Evolutionary conservation across 306 rosid species (phyloP).

Genomic region (Adenanthera pavonina): DNA sequence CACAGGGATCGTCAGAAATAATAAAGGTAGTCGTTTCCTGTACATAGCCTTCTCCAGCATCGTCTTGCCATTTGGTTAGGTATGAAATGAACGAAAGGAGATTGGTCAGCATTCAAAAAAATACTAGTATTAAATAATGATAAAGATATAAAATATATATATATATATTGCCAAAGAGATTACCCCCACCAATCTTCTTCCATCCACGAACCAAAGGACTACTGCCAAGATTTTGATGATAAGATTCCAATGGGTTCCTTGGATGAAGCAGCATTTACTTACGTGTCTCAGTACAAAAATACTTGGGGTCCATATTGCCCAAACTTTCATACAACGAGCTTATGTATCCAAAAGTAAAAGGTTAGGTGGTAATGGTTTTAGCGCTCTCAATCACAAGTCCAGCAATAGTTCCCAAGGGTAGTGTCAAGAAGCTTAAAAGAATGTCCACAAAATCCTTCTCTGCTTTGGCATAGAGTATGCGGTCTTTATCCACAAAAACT

Average conservation of each 20-base stretch:
- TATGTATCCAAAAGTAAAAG: neutral
- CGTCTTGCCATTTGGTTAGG: too few species aligned
- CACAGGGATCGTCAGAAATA: neutral
- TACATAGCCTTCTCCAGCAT: neutral
- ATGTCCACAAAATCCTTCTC: constrained; percentile 40
- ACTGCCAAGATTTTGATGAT: neutral
- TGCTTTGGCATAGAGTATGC: constrained; percentile 34
- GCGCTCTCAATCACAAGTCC: constrained; percentile 10
- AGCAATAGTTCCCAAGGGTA: constrained; percentile 35
- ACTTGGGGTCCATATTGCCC: neutral
- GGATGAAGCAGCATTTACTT: constrained; percentile 21
- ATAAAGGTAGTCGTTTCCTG: neutral
- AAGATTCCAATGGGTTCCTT: constrained; percentile 13
- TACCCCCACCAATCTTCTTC: too few species aligned
- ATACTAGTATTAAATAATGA: too few species aligned
- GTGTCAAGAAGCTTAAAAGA: constrained; percentile 30
- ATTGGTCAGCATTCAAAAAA: too few species aligned
- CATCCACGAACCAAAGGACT: too few species aligned
- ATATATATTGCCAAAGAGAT: too few species aligned
- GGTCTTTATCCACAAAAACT: neutral
- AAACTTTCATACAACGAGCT: constrained; percentile 13
- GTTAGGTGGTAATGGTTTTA: neutral
- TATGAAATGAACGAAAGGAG: too few species aligned
- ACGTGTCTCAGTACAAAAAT: neutral
- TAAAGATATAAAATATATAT: too few species aligned